Evolutionary conservation across 2,329 filamentous ascomycete species (phyloP).

Genomic region (Aspergillus terreus): DNA sequence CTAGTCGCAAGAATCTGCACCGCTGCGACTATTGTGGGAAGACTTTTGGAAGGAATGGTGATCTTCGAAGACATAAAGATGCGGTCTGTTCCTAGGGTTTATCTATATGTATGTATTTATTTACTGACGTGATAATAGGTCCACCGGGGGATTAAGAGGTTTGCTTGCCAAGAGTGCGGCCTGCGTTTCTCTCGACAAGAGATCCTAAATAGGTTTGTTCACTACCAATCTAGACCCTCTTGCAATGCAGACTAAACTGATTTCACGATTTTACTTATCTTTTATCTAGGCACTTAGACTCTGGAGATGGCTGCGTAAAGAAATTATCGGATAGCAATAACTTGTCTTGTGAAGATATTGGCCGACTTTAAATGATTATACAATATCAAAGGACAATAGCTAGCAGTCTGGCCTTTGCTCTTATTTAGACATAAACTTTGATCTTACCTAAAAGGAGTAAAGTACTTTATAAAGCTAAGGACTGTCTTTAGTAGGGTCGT

Average conservation of each 20-base stretch:
- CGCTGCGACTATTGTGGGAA: conserved; percentile 68
- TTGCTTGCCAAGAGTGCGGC: conserved; percentile 67
- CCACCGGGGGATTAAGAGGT: conserved; percentile 68
- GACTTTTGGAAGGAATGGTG: conserved; percentile 78
- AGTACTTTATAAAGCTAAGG: too few species aligned
- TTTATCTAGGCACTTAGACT: not conserved
- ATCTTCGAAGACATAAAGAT: conserved; percentile 58
- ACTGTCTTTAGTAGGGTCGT: too few species aligned
- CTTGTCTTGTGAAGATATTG: too few species aligned
- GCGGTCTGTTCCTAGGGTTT: conserved; percentile 15
- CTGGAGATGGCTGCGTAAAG: not conserved
- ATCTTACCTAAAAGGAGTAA: too few species aligned
- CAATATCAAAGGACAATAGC: too few species aligned
- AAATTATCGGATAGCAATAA: not conserved
- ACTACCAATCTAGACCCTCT: not conserved
- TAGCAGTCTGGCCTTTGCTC: too few species aligned
- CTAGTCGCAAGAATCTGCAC: conserved; percentile 67
- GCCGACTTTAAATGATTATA: too few species aligned
- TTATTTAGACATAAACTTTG: too few species aligned
- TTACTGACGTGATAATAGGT: conserved; percentile 57
- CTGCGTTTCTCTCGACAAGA: conserved; percentile 75
- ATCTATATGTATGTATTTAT: conserved; percentile 38
- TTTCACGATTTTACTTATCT: too few species aligned
- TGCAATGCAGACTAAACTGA: too few species aligned
- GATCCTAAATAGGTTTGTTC: conserved; percentile 68